These are phyloP conservation scores for Hemileia vastatrix DNA, from an alignment of 1,284 basidiomycete species.

Conservation along the genomic window DNA sequence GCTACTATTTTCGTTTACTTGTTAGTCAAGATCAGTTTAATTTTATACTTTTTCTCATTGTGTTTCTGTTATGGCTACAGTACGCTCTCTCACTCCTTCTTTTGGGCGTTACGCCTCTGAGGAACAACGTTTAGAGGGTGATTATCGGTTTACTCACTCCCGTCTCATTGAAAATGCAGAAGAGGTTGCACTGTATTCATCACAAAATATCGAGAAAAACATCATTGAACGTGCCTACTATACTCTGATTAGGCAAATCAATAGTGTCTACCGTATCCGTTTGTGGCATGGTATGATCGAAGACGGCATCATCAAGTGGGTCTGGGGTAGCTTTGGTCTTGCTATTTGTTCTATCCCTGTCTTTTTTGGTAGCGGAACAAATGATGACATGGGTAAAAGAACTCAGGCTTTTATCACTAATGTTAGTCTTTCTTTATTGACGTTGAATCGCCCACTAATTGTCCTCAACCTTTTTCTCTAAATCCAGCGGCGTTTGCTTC, in stretches of 20 bases:
- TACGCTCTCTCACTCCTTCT: slow-evolving; percentile 77
- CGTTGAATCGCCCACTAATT: background rate
- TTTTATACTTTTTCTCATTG: background rate
- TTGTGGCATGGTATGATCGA: slow-evolving; percentile 88
- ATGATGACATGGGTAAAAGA: slow-evolving; percentile 64
- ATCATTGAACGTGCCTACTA: slow-evolving; percentile 85
- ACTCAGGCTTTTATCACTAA: slow-evolving; percentile 60
- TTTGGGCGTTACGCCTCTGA: slow-evolving; percentile 79
- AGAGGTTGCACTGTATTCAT: slow-evolving; percentile 84
- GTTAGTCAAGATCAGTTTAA: background rate
- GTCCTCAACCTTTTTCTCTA: slow-evolving; percentile 55
- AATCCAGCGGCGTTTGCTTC: slow-evolving; percentile 78
- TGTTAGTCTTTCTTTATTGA: background rate
- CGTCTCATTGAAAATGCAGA: slow-evolving; percentile 87
- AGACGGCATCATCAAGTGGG: slow-evolving; percentile 84
- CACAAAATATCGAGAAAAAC: slow-evolving; percentile 83
- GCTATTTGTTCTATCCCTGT: slow-evolving; percentile 88
- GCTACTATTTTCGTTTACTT: background rate
- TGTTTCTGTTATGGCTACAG: slow-evolving; percentile 50
- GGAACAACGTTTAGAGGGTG: slow-evolving; percentile 72
- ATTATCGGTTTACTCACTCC: slow-evolving; percentile 81
- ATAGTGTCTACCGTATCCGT: slow-evolving; percentile 65
- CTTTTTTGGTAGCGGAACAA: slow-evolving; percentile 55
- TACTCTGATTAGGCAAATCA: slow-evolving; percentile 76
- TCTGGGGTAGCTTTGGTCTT: slow-evolving; percentile 49